Percentiles rank a stretch among this genome's conserved stretches.
phyloP scores from a whole-genome alignment of 2,329 filamentous ascomycete species.

The Xylaria hypoxylon region DNA sequence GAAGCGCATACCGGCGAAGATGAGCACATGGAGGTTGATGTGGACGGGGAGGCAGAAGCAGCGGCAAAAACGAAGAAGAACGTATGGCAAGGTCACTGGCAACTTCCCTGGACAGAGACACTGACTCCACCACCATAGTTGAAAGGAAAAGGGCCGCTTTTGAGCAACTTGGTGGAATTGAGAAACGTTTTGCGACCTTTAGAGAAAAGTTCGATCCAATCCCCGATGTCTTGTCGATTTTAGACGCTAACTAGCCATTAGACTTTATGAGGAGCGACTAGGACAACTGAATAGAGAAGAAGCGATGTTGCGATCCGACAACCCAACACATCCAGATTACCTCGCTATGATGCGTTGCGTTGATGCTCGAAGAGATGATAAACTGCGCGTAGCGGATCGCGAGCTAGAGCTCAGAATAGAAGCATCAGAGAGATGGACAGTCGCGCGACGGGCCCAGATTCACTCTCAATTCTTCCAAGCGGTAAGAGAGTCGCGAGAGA shows the following conservation, averaged over 20 bases:
- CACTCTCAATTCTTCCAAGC: slow-evolving; percentile 92
- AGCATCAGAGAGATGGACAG: slow-evolving; percentile 77
- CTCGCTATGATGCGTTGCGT: slow-evolving; percentile 90
- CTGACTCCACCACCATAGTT: slow-evolving; percentile 63
- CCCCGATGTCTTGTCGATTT: slow-evolving; percentile 32
- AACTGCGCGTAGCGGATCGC: slow-evolving; percentile 78
- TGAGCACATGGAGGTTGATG: slow-evolving; percentile 65
- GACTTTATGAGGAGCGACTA: slow-evolving; percentile 89
- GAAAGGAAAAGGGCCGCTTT: slow-evolving; percentile 83
- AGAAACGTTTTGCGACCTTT: slow-evolving; percentile 88
- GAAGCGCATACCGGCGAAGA: slow-evolving; percentile 64
- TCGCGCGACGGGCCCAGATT: slow-evolving; percentile 85
- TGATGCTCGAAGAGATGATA: slow-evolving; percentile 83
- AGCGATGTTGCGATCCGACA: slow-evolving; percentile 67
- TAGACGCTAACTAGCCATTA: slow-evolving; percentile 53
- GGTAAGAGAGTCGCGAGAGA: slow-evolving; percentile 84
- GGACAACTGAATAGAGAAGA: slow-evolving; percentile 81
- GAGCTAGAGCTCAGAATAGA: slow-evolving; percentile 79
- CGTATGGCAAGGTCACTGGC: slow-evolving; percentile 56
- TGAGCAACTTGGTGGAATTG: slow-evolving; percentile 81
- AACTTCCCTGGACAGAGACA: slow-evolving; percentile 30
- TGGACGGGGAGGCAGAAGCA: slow-evolving; percentile 70
- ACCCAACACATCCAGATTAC: slow-evolving; percentile 88
- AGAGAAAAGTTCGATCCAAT: slow-evolving; percentile 73
- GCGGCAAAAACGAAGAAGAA: slow-evolving; percentile 74